A percentile compares a stretch with the other conserved stretches of the same genome.
phyloP scores from a whole-genome alignment of 2,329 filamentous ascomycete species.

The Pseudogymnoascus sp. region DNA sequence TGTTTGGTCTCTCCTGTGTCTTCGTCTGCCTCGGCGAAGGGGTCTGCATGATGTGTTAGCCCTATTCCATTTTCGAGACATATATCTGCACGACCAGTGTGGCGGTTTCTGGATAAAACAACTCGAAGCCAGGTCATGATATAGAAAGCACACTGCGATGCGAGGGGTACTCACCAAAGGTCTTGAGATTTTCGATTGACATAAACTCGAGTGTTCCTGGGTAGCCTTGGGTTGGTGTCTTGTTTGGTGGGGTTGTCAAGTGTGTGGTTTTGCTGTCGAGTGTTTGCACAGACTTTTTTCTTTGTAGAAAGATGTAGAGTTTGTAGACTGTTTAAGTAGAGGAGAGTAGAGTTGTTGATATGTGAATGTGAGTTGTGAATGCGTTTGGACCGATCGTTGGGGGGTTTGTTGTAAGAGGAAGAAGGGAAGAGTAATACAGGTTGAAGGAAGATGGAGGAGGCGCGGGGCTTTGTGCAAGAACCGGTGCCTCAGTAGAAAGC shows the following conservation, averaged over 20 bases:
- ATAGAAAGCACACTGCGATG: not conserved
- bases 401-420: not conserved
- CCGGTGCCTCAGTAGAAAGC: slow-evolving; percentile 4
- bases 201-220: slow-evolving; percentile 77
- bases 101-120: not conserved
- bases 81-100: slow-evolving; percentile 14
- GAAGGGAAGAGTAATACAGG: slow-evolving; percentile 4
- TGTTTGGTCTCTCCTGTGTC: slow-evolving; percentile 92
- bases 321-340: not conserved
- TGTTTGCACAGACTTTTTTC: not conserved
- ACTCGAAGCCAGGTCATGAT: not conserved
- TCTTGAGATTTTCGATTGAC: slow-evolving; percentile 98
- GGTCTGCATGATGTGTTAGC: slow-evolving; percentile 54
- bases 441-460: slow-evolving; percentile 1
- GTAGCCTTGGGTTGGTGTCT: slow-evolving; percentile 25
- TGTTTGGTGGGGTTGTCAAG: slow-evolving; percentile 13
- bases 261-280: not conserved
- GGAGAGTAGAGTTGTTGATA: not conserved
- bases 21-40: slow-evolving; percentile 99
- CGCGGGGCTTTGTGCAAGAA: slow-evolving; percentile 8
- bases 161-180: slow-evolving; percentile 60
- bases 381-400: not conserved
- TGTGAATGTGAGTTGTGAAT: not conserved
- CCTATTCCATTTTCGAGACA: slow-evolving; percentile 6
- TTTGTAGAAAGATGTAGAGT: not conserved